A percentile compares a stretch with the other conserved stretches of the same genome.
phyloP scores from a whole-genome alignment of 75 land plant genomes.

The Azolla pinnata region DNA sequence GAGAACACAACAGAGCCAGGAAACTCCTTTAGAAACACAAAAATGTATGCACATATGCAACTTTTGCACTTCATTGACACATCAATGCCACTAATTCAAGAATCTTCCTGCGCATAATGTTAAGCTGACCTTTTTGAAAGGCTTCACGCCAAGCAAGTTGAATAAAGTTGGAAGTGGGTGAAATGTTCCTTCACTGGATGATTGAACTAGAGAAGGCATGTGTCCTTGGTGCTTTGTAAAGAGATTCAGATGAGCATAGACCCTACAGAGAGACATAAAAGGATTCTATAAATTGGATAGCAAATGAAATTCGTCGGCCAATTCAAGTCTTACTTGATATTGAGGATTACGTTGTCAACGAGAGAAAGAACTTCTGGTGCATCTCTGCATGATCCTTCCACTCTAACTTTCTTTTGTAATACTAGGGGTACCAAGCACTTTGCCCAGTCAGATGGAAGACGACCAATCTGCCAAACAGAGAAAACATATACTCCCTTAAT shows the following conservation, averaged over 20 bases:
- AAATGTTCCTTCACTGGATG: conserved; percentile 28
- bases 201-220: conserved; percentile 1
- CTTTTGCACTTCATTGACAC: no score
- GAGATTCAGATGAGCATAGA: conserved; percentile 18
- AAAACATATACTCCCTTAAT: not conserved
- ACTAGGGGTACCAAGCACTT: conserved; percentile 59
- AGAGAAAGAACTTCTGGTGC: conserved; percentile 35
- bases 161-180: conserved; percentile 52
- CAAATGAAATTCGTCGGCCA: not conserved
- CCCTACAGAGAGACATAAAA: conserved; percentile 4
- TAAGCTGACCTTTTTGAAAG: conserved; percentile 39
- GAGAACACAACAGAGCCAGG: not conserved
- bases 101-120: not conserved
- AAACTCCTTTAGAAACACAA: not conserved
- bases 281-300: not conserved
- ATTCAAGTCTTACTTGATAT: conserved; percentile 37
- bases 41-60: no score
- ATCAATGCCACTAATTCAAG: not conserved
- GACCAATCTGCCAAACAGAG: conserved; percentile 62
- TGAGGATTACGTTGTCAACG: conserved; percentile 49
- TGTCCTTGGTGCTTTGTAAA: conserved; percentile 16
- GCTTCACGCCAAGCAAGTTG: conserved; percentile 40
- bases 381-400: conserved; percentile 39
- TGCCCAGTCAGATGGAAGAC: conserved; percentile 70
- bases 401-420: conserved; percentile 39